Conservation (phyloP, 306 rosid genomes). For the Herpetospermum pedunculosum region DNA sequence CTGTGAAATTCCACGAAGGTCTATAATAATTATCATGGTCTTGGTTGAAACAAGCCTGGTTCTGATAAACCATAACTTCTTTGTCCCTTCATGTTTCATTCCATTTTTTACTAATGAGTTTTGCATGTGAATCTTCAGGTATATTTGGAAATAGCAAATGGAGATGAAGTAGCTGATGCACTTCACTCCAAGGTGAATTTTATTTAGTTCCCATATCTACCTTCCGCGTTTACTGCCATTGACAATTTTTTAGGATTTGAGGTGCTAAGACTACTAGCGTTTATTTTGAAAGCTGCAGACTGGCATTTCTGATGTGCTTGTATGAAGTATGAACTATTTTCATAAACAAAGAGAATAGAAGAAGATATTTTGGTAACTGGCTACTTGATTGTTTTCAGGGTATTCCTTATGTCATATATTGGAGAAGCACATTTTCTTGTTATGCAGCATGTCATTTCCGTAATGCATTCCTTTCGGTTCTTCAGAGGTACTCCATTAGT, state of each 20-base stretch:
- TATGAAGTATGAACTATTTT: background rate
- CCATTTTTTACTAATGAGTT: background rate
- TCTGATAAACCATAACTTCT: background rate
- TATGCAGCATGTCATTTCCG: slow-evolving; percentile 87
- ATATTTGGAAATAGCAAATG: slow-evolving; percentile 79
- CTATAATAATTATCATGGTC: background rate
- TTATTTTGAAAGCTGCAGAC: background rate
- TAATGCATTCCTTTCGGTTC: slow-evolving; percentile 74
- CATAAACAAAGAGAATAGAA: background rate
- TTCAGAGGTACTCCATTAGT: slow-evolving; percentile 54
- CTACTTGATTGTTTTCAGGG: slow-evolving; percentile 41
- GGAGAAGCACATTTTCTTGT: slow-evolving; percentile 56
- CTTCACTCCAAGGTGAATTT: slow-evolving; percentile 66
- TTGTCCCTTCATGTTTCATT: background rate
- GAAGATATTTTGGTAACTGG: background rate
- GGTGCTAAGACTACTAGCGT: background rate
- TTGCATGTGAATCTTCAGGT: slow-evolving; percentile 37
- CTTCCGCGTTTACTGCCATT: background rate
- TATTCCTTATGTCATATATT: slow-evolving; percentile 78
- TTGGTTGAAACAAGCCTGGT: background rate
- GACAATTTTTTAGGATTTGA: background rate
- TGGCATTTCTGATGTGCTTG: background rate
- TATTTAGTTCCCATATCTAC: slow-evolving; percentile 7
- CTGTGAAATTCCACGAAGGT: background rate
- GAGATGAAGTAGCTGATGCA: slow-evolving; percentile 58